Conservation (phyloP, 148 eudicot species). For the Pouteria glomerata region DNA sequence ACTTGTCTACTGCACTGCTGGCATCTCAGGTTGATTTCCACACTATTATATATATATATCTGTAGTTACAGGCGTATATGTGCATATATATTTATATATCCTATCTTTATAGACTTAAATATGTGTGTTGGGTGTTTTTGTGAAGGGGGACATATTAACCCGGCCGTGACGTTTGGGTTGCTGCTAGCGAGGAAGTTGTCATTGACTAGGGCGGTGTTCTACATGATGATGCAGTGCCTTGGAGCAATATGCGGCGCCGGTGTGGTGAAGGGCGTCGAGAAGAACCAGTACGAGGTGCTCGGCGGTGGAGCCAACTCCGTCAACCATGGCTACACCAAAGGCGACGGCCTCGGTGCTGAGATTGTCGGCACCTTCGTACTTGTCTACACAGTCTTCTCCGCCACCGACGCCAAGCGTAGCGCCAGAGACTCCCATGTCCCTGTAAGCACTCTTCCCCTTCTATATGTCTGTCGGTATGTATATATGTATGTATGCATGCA, state of each 20-base stretch:
- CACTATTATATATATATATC: too few species aligned
- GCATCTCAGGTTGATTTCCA: slow-evolving; percentile 44
- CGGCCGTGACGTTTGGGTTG: slow-evolving; percentile 20
- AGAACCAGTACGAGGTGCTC: neutral
- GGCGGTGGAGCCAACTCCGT: slow-evolving; percentile 22
- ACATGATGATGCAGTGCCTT: slow-evolving; percentile 23
- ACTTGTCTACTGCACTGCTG: slow-evolving; percentile 60
- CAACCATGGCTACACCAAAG: slow-evolving; percentile 18
- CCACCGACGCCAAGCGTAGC: slow-evolving; percentile 25
- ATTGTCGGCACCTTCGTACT: slow-evolving; percentile 18
- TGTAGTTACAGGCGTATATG: too few species aligned
- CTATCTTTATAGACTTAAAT: too few species aligned
- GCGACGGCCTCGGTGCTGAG: slow-evolving; percentile 19
- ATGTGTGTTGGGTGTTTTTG: too few species aligned
- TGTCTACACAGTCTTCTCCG: slow-evolving; percentile 22
- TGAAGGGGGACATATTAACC: slow-evolving; percentile 15
- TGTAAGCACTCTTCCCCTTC: neutral
- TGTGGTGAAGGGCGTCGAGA: slow-evolving; percentile 18
- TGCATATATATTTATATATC: too few species aligned
- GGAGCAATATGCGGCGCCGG: slow-evolving; percentile 21
- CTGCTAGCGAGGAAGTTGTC: slow-evolving; percentile 22
- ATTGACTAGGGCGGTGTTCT: slow-evolving; percentile 20
- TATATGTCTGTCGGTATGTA: neutral
- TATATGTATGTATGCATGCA: neutral
- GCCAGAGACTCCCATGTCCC: slow-evolving; percentile 27